Conservation (phyloP, 2,329 filamentous ascomycete species). For the Pestalotiopsis sp. region DNA sequence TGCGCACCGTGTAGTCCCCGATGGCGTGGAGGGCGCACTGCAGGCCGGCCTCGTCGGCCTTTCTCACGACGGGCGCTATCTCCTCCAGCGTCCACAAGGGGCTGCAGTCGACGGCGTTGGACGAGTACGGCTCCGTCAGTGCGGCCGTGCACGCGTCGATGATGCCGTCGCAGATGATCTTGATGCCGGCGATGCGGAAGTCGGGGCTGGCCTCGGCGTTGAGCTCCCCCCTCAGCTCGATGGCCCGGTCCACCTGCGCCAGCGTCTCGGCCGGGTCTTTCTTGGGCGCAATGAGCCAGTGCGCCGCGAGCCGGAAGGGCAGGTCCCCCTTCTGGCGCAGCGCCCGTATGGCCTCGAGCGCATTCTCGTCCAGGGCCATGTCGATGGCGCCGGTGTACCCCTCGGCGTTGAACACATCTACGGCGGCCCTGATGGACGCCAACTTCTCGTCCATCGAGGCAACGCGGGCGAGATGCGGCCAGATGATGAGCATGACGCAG, state of each 20-base stretch:
- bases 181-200: slow-evolving; percentile 60
- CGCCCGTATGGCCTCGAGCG: slow-evolving; percentile 52
- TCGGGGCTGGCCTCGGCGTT: slow-evolving; percentile 47
- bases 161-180: slow-evolving; percentile 67
- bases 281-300: slow-evolving; percentile 57
- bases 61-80: slow-evolving; percentile 55
- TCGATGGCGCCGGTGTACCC: slow-evolving; percentile 60
- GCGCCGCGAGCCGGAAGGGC: slow-evolving; percentile 54
- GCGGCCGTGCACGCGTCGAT: slow-evolving; percentile 68
- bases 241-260: slow-evolving; percentile 53
- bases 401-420: slow-evolving; percentile 49
- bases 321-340: slow-evolving; percentile 37
- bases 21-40: slow-evolving; percentile 70
- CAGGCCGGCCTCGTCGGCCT: slow-evolving; percentile 55
- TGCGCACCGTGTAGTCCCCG: slow-evolving; percentile 60
- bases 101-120: slow-evolving; percentile 46
- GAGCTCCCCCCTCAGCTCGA: slow-evolving; percentile 48
- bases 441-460: slow-evolving; percentile 51
- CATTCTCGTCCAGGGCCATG: slow-evolving; percentile 62
- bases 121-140: slow-evolving; percentile 59
- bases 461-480: slow-evolving; percentile 54
- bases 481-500: slow-evolving; percentile 55
- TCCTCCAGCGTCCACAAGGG: slow-evolving; percentile 58
- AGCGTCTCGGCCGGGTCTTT: slow-evolving; percentile 46
- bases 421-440: slow-evolving; percentile 46